Conservation (phyloP, 2,329 filamentous ascomycete genomes). For the Corniculantispora saksenae region DNA sequence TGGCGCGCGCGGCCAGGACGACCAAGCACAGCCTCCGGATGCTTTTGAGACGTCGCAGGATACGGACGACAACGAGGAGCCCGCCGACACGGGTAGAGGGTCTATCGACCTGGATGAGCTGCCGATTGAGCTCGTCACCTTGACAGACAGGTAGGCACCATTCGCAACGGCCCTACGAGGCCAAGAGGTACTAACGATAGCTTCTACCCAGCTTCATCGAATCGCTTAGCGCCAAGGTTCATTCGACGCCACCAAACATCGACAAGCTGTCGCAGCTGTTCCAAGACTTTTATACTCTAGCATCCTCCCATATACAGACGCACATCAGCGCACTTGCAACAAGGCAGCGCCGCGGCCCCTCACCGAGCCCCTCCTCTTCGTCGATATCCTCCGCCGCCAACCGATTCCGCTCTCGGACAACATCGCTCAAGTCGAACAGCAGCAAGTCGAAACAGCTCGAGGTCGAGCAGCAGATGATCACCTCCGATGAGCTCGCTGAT, state of each 20-base stretch:
- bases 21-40: constrained; percentile 38
- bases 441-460: constrained; percentile 44
- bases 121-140: constrained; percentile 87
- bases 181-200: constrained; percentile 19
- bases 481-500: constrained; percentile 78
- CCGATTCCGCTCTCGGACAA: constrained; percentile 56
- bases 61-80: constrained; percentile 44
- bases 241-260: constrained; percentile 79
- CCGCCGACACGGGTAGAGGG: constrained; percentile 47
- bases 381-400: constrained; percentile 58
- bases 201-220: constrained; percentile 75
- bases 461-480: constrained; percentile 81
- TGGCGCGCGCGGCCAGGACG: constrained; percentile 15
- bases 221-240: constrained; percentile 82
- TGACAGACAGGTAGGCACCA: constrained; percentile 73
- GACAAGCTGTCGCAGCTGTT: constrained; percentile 84
- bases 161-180: no score
- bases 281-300: constrained; percentile 87
- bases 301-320: constrained; percentile 79
- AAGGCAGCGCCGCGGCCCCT: constrained; percentile 68
- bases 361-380: constrained; percentile 52
- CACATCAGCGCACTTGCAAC: constrained; percentile 81
- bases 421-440: constrained; percentile 55
- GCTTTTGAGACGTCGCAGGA: constrained; percentile 50
- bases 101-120: constrained; percentile 82